phyloP scores from a whole-genome alignment of 768 basidiomycete species.

The Boletus fagicola region DNA sequence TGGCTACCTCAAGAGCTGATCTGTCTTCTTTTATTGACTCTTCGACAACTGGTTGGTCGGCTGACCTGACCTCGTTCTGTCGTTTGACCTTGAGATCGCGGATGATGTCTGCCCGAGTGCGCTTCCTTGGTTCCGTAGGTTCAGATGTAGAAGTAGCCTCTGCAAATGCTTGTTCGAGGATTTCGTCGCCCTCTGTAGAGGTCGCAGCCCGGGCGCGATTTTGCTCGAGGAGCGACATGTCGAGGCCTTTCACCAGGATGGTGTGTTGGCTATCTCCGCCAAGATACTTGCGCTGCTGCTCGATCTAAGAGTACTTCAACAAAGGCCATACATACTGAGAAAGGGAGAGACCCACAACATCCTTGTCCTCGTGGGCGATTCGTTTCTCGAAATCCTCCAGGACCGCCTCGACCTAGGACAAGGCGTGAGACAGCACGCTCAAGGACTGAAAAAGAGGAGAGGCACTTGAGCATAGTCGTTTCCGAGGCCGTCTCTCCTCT shows the following conservation, averaged over 20 bases:
- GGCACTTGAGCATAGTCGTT: slow-evolving; percentile 73
- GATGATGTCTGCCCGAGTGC: slow-evolving; percentile 76
- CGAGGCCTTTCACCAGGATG: slow-evolving; percentile 86
- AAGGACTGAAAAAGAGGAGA: background rate
- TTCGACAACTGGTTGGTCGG: slow-evolving; percentile 13
- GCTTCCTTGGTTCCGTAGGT: slow-evolving; percentile 50
- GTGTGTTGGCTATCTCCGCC: slow-evolving; percentile 86
- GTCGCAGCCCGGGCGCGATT: slow-evolving; percentile 64
- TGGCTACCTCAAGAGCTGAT: slow-evolving; percentile 37
- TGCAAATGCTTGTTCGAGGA: slow-evolving; percentile 72
- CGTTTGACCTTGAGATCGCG: slow-evolving; percentile 69
- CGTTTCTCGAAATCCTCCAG: slow-evolving; percentile 78
- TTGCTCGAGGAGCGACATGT: slow-evolving; percentile 81
- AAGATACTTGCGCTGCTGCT: slow-evolving; percentile 71
- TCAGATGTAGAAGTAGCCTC: slow-evolving; percentile 39
- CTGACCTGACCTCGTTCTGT: slow-evolving; percentile 21
- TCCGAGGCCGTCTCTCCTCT: slow-evolving; percentile 62
- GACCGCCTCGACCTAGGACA: slow-evolving; percentile 67
- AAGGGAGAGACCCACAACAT: slow-evolving; percentile 44
- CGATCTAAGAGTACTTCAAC: slow-evolving; percentile 48
- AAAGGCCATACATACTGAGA: background rate
- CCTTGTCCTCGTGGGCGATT: slow-evolving; percentile 56
- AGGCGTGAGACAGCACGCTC: background rate
- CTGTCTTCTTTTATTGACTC: slow-evolving; percentile 16
- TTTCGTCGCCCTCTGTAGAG: slow-evolving; percentile 72